phyloP scores from a whole-genome alignment of 805 yeast species.

The Candida namnaoensis region DNA sequence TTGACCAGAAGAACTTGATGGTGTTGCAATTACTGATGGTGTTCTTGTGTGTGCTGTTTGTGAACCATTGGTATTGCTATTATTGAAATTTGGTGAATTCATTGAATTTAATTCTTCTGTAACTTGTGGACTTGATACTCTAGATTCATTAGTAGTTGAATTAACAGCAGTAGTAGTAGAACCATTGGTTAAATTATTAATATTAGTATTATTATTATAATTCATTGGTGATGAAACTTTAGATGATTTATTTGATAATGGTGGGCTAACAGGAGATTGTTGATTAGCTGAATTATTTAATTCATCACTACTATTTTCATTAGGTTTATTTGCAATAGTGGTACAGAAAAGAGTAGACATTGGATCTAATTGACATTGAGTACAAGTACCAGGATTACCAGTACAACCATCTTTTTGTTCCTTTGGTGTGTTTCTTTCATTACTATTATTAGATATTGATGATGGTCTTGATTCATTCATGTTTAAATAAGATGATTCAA shows the following conservation, averaged over 20 bases:
- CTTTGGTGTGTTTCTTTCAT: not conserved
- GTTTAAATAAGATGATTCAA: no score
- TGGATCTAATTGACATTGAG: constrained; percentile 78
- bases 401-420: constrained; percentile 46
- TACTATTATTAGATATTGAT: not conserved
- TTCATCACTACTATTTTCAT: constrained; percentile 5
- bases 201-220: no score
- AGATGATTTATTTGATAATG: constrained; percentile 15
- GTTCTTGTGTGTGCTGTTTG: constrained; percentile 1
- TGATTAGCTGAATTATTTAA: constrained; percentile 1
- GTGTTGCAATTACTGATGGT: not conserved
- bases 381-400: constrained; percentile 84
- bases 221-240: constrained; percentile 18
- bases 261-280: constrained; percentile 19
- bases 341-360: constrained; percentile 85
- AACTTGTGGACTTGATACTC: no score
- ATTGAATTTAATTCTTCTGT: no score
- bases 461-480: not conserved
- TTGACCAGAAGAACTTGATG: not conserved
- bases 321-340: constrained; percentile 54
- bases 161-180: no score
- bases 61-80: no score
- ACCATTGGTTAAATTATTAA: no score
- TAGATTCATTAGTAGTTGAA: no score
- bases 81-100: no score